A percentile compares a stretch with the other conserved stretches of the same genome.
Conservation (phyloP, 2,329 filamentous ascomycete species). For the Fusarium piperis region DNA sequence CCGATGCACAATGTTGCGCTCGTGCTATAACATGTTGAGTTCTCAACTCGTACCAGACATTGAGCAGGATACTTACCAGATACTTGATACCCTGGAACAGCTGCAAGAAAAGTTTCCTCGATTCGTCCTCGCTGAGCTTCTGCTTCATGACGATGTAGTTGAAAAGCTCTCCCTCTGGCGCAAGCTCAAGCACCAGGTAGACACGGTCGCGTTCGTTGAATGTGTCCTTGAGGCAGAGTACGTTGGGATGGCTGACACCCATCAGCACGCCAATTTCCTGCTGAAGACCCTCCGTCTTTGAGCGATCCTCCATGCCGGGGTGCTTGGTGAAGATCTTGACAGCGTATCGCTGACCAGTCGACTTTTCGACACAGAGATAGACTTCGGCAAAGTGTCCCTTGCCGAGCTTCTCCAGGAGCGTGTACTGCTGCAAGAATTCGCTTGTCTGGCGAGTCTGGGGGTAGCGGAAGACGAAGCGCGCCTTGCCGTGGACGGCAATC, state of each 20-base stretch:
- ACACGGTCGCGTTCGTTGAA: conserved; percentile 93
- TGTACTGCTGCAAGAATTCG: conserved; percentile 87
- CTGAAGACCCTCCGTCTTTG: conserved; percentile 86
- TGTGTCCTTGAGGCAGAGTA: conserved; percentile 92
- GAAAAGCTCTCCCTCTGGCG: conserved; percentile 93
- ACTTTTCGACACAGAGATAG: conserved; percentile 88
- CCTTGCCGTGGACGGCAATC: conserved; percentile 84
- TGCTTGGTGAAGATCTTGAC: conserved; percentile 96
- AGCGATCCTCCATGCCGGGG: conserved; percentile 81
- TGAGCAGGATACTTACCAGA: conserved; percentile 69
- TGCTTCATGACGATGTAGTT: conserved; percentile 92
- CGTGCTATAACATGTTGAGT: conserved; percentile 71
- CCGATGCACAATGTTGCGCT: conserved; percentile 95
- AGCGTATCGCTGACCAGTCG: conserved; percentile 82
- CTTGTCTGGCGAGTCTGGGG: conserved; percentile 78
- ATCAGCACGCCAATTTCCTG: conserved; percentile 97
- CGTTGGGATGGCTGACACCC: conserved; percentile 94
- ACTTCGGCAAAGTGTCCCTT: conserved; percentile 97
- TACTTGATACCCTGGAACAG: conserved; percentile 96
- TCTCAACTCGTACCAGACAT: not conserved
- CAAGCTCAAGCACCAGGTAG: conserved; percentile 90
- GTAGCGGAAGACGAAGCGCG: conserved; percentile 91
- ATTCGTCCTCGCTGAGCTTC: conserved; percentile 85
- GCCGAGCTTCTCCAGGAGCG: conserved; percentile 83
- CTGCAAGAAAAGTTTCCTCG: conserved; percentile 88